These are phyloP conservation scores for Teratosphaeria zuluensis DNA, from an alignment of 2,329 filamentous ascomycete genomes.

Conservation along the genomic window DNA sequence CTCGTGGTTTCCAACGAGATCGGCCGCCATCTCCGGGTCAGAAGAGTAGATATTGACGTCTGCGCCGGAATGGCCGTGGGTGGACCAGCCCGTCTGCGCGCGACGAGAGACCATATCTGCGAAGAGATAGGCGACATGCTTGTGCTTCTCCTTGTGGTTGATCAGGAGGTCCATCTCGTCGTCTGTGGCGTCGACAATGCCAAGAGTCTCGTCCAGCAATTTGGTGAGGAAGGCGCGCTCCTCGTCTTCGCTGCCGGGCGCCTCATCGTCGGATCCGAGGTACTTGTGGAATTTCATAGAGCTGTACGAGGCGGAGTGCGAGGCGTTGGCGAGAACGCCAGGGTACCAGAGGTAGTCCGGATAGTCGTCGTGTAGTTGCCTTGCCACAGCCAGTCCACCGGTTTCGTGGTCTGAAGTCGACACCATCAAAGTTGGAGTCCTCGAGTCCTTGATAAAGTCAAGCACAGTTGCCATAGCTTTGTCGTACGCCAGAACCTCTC, in stretches of 20 bases:
- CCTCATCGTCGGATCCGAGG: slow-evolving; percentile 28
- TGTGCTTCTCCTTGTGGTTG: slow-evolving; percentile 36
- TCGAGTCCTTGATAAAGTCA: slow-evolving; percentile 69
- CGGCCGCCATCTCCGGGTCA: slow-evolving; percentile 50
- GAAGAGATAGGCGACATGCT: slow-evolving; percentile 51
- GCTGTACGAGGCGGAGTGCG: slow-evolving; percentile 63
- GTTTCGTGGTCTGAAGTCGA: slow-evolving; percentile 95
- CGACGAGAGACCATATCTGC: slow-evolving; percentile 79
- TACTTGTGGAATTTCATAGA: slow-evolving; percentile 52
- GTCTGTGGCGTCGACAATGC: slow-evolving; percentile 62
- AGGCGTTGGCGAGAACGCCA: slow-evolving; percentile 67
- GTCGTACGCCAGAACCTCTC: slow-evolving; percentile 94
- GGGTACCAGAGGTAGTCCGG: slow-evolving; percentile 75
- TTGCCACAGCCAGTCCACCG: slow-evolving; percentile 72
- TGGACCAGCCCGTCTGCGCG: slow-evolving; percentile 86
- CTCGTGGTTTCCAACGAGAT: slow-evolving; percentile 77
- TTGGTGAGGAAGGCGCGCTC: slow-evolving; percentile 53
- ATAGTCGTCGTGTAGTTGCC: slow-evolving; percentile 55
- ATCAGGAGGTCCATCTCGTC: slow-evolving; percentile 62
- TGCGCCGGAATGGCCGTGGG: slow-evolving; percentile 77
- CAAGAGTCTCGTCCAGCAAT: slow-evolving; percentile 61
- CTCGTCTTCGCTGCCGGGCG: neutral
- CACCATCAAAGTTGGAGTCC: slow-evolving; percentile 70
- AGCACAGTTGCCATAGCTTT: slow-evolving; percentile 71
- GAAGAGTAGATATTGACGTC: slow-evolving; percentile 96